These are phyloP conservation scores for Diplodia corticola DNA, from an alignment of 2,329 filamentous ascomycete genomes.

Conservation along the genomic window DNA sequence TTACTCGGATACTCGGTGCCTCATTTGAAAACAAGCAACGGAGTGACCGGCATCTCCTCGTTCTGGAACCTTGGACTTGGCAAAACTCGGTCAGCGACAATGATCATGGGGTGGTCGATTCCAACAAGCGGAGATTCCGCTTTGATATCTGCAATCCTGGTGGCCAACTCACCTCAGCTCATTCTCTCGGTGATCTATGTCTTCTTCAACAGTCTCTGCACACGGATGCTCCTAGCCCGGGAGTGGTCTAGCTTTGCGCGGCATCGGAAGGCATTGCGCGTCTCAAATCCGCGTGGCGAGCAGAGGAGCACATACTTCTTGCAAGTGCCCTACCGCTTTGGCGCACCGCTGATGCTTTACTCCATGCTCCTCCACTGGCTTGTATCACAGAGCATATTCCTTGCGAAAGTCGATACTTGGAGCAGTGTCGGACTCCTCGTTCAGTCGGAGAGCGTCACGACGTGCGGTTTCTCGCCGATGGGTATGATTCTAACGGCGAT, in stretches of 20 bases:
- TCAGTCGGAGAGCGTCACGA: neutral
- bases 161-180: constrained; percentile 26
- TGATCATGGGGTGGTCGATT: neutral
- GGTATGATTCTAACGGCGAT: constrained; percentile 24
- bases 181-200: constrained; percentile 50
- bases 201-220: constrained; percentile 49
- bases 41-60: neutral
- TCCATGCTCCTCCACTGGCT: constrained; percentile 46
- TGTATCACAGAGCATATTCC: constrained; percentile 46
- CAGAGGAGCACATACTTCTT: constrained; percentile 32
- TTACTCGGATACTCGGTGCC: neutral
- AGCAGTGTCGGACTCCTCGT: neutral
- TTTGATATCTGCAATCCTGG: neutral
- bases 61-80: neutral
- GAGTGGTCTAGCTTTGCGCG: constrained; percentile 43
- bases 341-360: constrained; percentile 37
- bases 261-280: constrained; percentile 38
- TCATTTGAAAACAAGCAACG: neutral
- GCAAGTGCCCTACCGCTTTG: constrained; percentile 41
- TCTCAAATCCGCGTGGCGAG: constrained; percentile 44
- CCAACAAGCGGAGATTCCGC: neutral
- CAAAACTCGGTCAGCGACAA: neutral
- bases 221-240: constrained; percentile 47
- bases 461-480: constrained; percentile 26
- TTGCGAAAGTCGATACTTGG: constrained; percentile 35